Percentiles rank a stretch among this genome's conserved stretches.
phyloP scores from a whole-genome alignment of 2,329 filamentous ascomycete genomes.

The Phyllosticta ampelicida region DNA sequence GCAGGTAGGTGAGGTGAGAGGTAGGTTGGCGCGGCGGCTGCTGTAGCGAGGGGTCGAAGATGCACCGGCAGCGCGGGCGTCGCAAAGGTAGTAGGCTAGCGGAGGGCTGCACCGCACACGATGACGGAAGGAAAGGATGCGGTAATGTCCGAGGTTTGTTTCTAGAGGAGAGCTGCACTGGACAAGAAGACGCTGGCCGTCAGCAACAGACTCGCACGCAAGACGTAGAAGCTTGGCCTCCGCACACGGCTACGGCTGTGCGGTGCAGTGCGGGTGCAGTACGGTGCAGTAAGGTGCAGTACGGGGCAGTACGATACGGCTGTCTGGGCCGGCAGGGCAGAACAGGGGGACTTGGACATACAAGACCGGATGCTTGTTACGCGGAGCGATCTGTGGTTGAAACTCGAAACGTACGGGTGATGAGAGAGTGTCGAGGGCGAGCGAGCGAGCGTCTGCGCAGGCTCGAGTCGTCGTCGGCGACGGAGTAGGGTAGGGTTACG shows the following conservation, averaged over 20 bases:
- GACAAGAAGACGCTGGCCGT: background rate
- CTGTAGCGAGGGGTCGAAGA: background rate
- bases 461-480: background rate
- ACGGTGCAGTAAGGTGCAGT: too few species aligned
- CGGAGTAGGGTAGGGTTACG: too few species aligned
- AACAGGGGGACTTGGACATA: slow-evolving; percentile 22
- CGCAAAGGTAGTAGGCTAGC: background rate
- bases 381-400: slow-evolving; percentile 24
- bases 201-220: background rate
- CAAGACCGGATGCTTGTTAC: slow-evolving; percentile 21
- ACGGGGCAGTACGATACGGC: too few species aligned
- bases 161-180: background rate
- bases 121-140: background rate
- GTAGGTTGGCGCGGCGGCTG: background rate
- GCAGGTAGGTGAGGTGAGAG: slow-evolving; percentile 6
- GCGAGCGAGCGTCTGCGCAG: slow-evolving; percentile 7
- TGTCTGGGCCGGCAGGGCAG: slow-evolving; percentile 9
- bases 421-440: background rate
- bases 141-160: too few species aligned
- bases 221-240: background rate
- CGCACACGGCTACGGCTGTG: background rate
- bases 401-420: slow-evolving; percentile 23
- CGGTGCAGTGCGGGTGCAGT: too few species aligned
- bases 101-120: background rate
- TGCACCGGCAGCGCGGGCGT: background rate